Conservation (phyloP, 2,329 filamentous ascomycete genomes). For the Botrytis sinoallii region DNA sequence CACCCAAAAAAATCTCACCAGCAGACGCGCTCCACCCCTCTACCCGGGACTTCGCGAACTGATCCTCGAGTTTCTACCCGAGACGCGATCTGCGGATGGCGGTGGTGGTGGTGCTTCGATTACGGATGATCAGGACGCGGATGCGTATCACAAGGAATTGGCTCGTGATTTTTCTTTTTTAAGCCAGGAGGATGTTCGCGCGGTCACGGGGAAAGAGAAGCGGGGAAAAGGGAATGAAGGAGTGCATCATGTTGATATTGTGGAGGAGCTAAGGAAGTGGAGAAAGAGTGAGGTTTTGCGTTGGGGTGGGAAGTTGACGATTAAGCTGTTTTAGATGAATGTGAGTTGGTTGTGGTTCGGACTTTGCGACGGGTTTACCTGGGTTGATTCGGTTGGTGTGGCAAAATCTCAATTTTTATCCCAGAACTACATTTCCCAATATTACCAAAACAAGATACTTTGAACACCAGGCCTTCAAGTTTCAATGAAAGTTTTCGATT, state of each 20-base stretch:
- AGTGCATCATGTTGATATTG: slow-evolving; percentile 21
- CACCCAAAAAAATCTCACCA: slow-evolving; percentile 23
- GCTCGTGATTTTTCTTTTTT: slow-evolving; percentile 35
- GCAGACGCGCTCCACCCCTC: slow-evolving; percentile 39
- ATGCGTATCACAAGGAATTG: slow-evolving; percentile 25
- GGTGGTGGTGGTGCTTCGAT: slow-evolving; percentile 17
- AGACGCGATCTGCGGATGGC: background rate
- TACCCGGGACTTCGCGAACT: slow-evolving; percentile 53
- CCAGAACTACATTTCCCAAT: background rate
- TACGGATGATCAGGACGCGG: slow-evolving; percentile 33
- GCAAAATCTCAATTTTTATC: background rate
- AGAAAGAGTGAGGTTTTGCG: slow-evolving; percentile 13
- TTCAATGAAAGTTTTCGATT: background rate
- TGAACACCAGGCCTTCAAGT: background rate
- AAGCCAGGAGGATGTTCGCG: slow-evolving; percentile 5
- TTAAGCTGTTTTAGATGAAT: slow-evolving; percentile 3
- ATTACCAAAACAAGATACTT: background rate
- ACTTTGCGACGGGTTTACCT: background rate
- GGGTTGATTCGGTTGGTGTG: background rate
- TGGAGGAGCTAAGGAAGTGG: slow-evolving; percentile 26
- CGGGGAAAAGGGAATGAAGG: background rate
- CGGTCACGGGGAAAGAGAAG: background rate
- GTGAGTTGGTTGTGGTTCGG: background rate
- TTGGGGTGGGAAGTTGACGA: slow-evolving; percentile 27
- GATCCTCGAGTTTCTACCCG: slow-evolving; percentile 49